Conservation (phyloP, 495 filamentous ascomycete genomes). For the Aspergillus nanangensis region DNA sequence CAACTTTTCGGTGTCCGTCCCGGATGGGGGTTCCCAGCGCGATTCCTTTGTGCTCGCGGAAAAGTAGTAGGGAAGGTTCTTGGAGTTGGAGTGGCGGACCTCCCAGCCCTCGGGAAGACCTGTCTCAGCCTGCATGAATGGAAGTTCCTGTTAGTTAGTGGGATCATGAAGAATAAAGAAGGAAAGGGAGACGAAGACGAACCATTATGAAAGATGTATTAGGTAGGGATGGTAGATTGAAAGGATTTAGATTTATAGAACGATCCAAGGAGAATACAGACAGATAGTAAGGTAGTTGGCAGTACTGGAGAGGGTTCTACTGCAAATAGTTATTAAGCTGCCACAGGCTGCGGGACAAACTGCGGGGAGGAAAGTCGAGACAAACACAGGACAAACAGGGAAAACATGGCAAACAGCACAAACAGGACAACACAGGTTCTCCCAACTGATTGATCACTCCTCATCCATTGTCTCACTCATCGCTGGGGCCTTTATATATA, state of each 20-base stretch:
- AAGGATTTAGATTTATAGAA: too few species aligned
- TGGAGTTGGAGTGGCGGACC: conserved; percentile 92
- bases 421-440: too few species aligned
- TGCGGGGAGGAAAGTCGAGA: conserved; percentile 16
- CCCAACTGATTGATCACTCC: background rate
- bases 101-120: conserved; percentile 89
- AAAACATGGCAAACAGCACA: conserved; percentile 1
- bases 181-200: background rate
- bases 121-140: conserved; percentile 51
- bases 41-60: conserved; percentile 77
- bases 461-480: background rate
- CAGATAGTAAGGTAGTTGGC: too few species aligned
- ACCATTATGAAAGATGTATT: conserved; percentile 7
- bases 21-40: conserved; percentile 86
- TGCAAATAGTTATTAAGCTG: too few species aligned
- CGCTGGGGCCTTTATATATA: background rate
- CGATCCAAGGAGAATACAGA: too few species aligned
- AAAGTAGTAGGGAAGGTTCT: conserved; percentile 98
- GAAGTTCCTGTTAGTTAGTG: background rate
- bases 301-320: too few species aligned
- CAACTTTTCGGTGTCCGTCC: conserved; percentile 82
- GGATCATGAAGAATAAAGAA: background rate
- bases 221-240: too few species aligned
- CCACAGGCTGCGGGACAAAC: conserved; percentile 13
- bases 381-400: conserved; percentile 17